phyloP scores from a whole-genome alignment of 108 stramenopile species.

The Skeletonema grethae region DNA sequence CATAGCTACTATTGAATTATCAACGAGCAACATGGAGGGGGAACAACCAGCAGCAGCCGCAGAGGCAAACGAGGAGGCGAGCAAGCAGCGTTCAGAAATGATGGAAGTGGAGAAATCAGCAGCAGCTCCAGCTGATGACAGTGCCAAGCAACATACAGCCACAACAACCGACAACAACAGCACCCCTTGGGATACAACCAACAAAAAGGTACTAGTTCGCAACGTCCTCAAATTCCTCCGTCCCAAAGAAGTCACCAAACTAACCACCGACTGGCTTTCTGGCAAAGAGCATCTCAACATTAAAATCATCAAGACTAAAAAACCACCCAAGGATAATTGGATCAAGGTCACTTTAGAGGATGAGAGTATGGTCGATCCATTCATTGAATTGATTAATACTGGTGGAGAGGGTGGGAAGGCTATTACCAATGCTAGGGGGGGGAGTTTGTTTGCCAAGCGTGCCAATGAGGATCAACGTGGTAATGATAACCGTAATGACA shows the following conservation, averaged over 20 bases:
- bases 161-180: background rate
- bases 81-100: background rate
- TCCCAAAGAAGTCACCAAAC: slow-evolving; percentile 48
- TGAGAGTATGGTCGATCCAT: slow-evolving; percentile 56
- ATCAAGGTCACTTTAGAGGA: slow-evolving; percentile 51
- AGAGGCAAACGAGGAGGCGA: background rate
- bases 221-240: slow-evolving; percentile 66
- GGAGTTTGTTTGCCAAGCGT: slow-evolving; percentile 35
- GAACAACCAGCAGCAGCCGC: background rate
- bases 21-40: background rate
- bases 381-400: slow-evolving; percentile 53
- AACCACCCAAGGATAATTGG: slow-evolving; percentile 64
- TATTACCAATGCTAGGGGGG: slow-evolving; percentile 43
- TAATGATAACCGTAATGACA: slow-evolving; percentile 13
- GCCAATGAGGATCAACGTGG: slow-evolving; percentile 25
- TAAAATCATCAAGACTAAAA: slow-evolving; percentile 48
- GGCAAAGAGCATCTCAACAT: slow-evolving; percentile 22
- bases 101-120: background rate
- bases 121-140: background rate
- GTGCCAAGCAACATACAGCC: background rate
- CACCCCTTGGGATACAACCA: slow-evolving; percentile 52
- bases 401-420: slow-evolving; percentile 33
- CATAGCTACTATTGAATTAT: too few relatives aligned
- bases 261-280: slow-evolving; percentile 51
- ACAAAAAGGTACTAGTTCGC: slow-evolving; percentile 67